Percentiles rank a stretch among this genome's conserved stretches.
Evolutionary conservation across 2,329 filamentous ascomycete species (phyloP).

Genomic region (Apiospora aurea): DNA sequence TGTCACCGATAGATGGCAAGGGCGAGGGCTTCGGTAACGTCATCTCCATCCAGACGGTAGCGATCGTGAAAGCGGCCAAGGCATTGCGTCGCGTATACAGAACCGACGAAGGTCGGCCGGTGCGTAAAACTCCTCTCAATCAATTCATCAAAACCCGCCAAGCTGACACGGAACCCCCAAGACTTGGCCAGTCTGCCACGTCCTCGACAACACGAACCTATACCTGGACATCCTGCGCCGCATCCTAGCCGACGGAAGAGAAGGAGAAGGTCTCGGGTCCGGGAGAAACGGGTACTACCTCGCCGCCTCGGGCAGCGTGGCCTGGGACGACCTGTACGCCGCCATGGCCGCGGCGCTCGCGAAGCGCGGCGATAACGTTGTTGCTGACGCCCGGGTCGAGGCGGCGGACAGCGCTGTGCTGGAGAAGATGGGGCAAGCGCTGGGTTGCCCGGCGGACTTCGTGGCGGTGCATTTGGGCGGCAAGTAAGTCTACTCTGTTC

Average conservation of each 20-base stretch:
- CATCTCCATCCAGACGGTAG: conserved; percentile 59
- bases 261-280: conserved; percentile 43
- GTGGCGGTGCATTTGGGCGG: conserved; percentile 53
- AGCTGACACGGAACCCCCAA: conserved; percentile 31
- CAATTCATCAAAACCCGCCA: not conserved
- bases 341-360: conserved; percentile 51
- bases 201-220: conserved; percentile 53
- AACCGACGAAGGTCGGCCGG: conserved; percentile 47
- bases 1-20: conserved; percentile 44
- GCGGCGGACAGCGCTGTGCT: conserved; percentile 46
- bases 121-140: conserved; percentile 33
- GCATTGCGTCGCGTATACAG: conserved; percentile 48
- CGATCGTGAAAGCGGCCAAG: conserved; percentile 54
- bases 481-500: conserved; percentile 41
- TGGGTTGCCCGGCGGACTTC: conserved; percentile 43
- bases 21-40: conserved; percentile 58
- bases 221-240: conserved; percentile 53
- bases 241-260: conserved; percentile 44
- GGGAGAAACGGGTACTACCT: conserved; percentile 58
- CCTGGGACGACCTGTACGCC: conserved; percentile 58
- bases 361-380: conserved; percentile 42
- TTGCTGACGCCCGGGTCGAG: conserved; percentile 47
- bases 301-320: conserved; percentile 54
- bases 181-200: conserved; percentile 61
- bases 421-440: conserved; percentile 49